Base-by-base conservation (phyloP, 1,284 basidiomycete species). In the Puccinia triticina region DNA sequence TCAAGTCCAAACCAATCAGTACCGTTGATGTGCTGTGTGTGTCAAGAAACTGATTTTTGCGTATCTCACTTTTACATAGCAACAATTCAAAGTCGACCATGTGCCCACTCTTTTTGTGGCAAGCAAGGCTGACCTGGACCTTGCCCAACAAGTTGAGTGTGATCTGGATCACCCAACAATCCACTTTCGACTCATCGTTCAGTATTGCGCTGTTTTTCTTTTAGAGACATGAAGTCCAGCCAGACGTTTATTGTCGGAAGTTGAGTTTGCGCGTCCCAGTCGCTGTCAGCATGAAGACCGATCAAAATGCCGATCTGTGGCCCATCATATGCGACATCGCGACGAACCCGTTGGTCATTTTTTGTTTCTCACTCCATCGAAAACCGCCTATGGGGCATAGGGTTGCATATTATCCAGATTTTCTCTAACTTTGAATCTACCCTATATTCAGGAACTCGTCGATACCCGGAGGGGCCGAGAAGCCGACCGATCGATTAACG, bases 21-120 rank as follows among this genome's bases (percentile, higher is more conserved):
- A 26, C 29, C n/a, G n/a, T 26, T 59, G 14, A 43, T 23, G 71
- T 59, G 16, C 32, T 34, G n/a, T 43, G 78, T 46, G 11, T 72
- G 26, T 18, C 4, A 43, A 23, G 11, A 61, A 23, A 40, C 64
- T 66, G 29, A 66, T 66, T 1, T n/a, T 26, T 61, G 55, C 26
- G 4, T 10, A 34, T 21, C 18, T 21, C n/a, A 40, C 18, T 53
- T 8, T 40, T 18, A n/a, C n/a, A n/a, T 87, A 96, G 93, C 95
- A 98, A 93, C 95, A 96, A 90, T 97, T 98, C 87, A 94, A 91
- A 84, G 89, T 96, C 50, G 94, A 98, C 87, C 92, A 94, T 86
- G 93, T 97, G 87, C 96, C 96, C 14, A 94, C 93, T 37, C 89
- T 98, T 37, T 98, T 98, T 86, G 95, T 99, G n/a, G 96, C 97